These are phyloP conservation scores for Dothistroma septosporum DNA, from an alignment of 2,329 filamentous ascomycete species.

Conservation along the genomic window DNA sequence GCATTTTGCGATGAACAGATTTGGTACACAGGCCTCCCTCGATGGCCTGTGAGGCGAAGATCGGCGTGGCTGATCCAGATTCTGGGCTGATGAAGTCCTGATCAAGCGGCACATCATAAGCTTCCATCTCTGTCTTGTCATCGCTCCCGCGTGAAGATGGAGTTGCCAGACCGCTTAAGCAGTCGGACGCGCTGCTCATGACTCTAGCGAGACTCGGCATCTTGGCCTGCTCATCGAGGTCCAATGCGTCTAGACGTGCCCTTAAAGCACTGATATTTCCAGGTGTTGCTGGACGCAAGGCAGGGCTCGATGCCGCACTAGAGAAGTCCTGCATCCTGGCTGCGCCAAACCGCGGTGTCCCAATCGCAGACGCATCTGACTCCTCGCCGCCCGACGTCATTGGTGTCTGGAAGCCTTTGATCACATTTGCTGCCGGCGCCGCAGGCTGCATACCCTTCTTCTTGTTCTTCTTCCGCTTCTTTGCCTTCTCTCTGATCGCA, in stretches of 20 bases:
- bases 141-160: conserved; percentile 56
- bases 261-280: conserved; percentile 74
- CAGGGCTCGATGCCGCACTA: conserved; percentile 47
- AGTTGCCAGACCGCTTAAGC: conserved; percentile 49
- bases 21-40: conserved; percentile 55
- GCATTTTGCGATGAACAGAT: conserved; percentile 71
- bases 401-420: conserved; percentile 50
- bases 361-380: conserved; percentile 44
- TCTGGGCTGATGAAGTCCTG: conserved; percentile 75
- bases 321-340: conserved; percentile 42
- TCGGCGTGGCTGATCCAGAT: conserved; percentile 37
- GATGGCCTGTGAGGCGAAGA: conserved; percentile 37
- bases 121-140: conserved; percentile 68
- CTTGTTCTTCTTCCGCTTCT: conserved; percentile 39
- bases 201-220: conserved; percentile 45
- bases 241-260: conserved; percentile 73
- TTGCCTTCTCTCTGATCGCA: conserved; percentile 35
- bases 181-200: conserved; percentile 39
- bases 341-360: conserved; percentile 34
- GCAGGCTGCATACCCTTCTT: conserved; percentile 35
- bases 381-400: conserved; percentile 53
- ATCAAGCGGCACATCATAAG: conserved; percentile 80
- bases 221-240: conserved; percentile 57
- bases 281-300: conserved; percentile 47
- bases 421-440: conserved; percentile 39